Conservation (phyloP, 2,329 filamentous ascomycete species). For the Cordyceps cateniannulata region DNA sequence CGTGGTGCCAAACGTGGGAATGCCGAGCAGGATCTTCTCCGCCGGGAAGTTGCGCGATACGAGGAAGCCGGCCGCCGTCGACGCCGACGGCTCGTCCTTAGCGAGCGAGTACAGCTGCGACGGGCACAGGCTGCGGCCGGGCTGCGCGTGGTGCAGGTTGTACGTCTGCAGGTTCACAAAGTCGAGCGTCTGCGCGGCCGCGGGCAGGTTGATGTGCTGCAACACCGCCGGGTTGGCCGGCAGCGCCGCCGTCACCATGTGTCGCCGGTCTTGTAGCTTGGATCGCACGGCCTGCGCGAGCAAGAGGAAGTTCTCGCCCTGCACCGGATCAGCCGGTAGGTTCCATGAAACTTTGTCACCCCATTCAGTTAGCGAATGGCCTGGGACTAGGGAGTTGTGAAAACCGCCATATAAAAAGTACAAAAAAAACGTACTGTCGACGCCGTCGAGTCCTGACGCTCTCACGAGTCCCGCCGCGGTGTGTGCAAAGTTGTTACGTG, state of each 20-base stretch:
- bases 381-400: neutral
- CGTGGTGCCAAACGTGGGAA: constrained; percentile 69
- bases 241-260: constrained; percentile 65
- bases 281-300: constrained; percentile 61
- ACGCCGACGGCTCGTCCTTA: constrained; percentile 58
- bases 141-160: constrained; percentile 71
- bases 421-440: constrained; percentile 59
- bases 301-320: constrained; percentile 64
- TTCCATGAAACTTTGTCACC: constrained; percentile 70
- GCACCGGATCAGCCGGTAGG: constrained; percentile 58
- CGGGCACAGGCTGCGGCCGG: constrained; percentile 62
- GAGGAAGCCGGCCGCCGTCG: constrained; percentile 60
- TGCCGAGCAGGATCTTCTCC: constrained; percentile 67
- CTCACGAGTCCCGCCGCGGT: constrained; percentile 62
- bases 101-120: constrained; percentile 62
- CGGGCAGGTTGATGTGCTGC: constrained; percentile 59
- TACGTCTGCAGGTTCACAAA: constrained; percentile 75
- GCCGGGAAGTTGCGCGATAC: constrained; percentile 59
- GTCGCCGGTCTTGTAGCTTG: constrained; percentile 61
- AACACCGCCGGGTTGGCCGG: constrained; percentile 62
- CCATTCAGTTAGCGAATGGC: neutral
- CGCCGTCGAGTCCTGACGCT: constrained; percentile 53
- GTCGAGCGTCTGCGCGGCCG: constrained; percentile 61
- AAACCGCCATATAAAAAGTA: neutral
- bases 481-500: constrained; percentile 63